Conservation (phyloP, 805 yeast species). For the Saccharomycopsis synnaedendra region DNA sequence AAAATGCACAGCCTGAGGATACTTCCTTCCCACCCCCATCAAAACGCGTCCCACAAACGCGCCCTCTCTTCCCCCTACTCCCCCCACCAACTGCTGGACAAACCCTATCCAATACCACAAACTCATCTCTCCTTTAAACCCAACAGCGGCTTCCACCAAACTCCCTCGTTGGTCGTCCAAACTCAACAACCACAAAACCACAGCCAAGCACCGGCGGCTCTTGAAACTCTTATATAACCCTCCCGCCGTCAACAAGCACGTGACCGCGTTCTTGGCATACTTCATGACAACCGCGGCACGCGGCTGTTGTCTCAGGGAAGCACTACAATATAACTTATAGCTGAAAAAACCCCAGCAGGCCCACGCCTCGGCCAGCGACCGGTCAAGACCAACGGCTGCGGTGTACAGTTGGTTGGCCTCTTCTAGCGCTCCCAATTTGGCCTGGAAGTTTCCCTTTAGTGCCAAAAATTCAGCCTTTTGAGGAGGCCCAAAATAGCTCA, state of each 20-base stretch:
- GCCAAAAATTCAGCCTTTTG: slow-evolving; percentile 98
- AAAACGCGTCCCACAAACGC: slow-evolving; percentile 75
- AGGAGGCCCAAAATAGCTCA: slow-evolving; percentile 92
- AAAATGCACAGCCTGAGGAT: slow-evolving; percentile 96
- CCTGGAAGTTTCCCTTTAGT: slow-evolving; percentile 93
- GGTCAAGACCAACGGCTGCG: slow-evolving; percentile 91
- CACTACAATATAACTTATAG: slow-evolving; percentile 72
- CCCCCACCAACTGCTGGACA: slow-evolving; percentile 84
- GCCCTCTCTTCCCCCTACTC: slow-evolving; percentile 86
- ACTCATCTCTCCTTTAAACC: slow-evolving; percentile 91
- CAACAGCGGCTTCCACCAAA: slow-evolving; percentile 76
- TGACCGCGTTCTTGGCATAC: slow-evolving; percentile 85
- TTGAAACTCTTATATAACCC: slow-evolving; percentile 89
- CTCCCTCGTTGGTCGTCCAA: slow-evolving; percentile 79
- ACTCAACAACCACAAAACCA: slow-evolving; percentile 88
- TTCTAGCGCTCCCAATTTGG: slow-evolving; percentile 78
- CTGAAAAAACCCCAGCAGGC: slow-evolving; percentile 98
- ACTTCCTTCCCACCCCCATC: slow-evolving; percentile 86
- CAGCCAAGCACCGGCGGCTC: slow-evolving; percentile 73
- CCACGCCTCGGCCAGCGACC: slow-evolving; percentile 95
- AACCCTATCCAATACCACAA: slow-evolving; percentile 99
- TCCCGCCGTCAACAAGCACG: slow-evolving; percentile 97
- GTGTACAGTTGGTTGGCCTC: slow-evolving; percentile 98
- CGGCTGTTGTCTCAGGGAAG: background rate
- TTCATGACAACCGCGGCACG: slow-evolving; percentile 61